Base-by-base conservation (phyloP, 129 eudicot species). In the Cynara cardunculus region DNA sequence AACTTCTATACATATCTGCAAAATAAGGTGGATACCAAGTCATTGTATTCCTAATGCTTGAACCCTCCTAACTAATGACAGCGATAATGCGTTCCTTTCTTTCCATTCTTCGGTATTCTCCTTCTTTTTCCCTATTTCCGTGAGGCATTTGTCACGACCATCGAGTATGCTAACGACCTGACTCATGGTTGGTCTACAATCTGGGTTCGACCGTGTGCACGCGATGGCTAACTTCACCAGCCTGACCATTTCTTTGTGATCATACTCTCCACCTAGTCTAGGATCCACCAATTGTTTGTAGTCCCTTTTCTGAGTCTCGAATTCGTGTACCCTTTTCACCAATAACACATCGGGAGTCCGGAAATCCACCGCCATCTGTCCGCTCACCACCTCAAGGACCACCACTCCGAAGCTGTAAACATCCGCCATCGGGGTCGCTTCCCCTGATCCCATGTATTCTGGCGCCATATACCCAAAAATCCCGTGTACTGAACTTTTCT, bases 401-500 rank as follows among this genome's bases (percentile, higher is more conserved):
- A 95, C 97, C 49, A 95, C 90, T 0, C 99, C 99, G 25, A 95
- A 95, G 86, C 99, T 95, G 59, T 95, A 95, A 34, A 95, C 88
- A 78, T 95, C 99, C 12, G 93, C 92, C 89, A 80, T 89, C 5
- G 92, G 75, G 24, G 96, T 89, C 21, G 97, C 97, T 65, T 86
- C 91, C 2, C 97, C 97, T 16, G 88, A 88, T 26, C 84, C 92
- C 89, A 95, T 89, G 30, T 88, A 90, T 74, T 95, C 99, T 0
- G 99, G 99, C 22, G 99, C 87, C 84, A 95, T 90, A 77, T 90
- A 90, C 7, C 99, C 99, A 3, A 95, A 92, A 46, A 95, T 92
- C 80, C 99, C 99, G 2, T 85, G 80, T 6, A 84, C 92, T 0
- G 97, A 88, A 24, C 73, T 76, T 10, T 66, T 84, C 44, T 79